Base-by-base conservation (phyloP, 306 rosid genomes). In the Sesbania bispinosa region DNA sequence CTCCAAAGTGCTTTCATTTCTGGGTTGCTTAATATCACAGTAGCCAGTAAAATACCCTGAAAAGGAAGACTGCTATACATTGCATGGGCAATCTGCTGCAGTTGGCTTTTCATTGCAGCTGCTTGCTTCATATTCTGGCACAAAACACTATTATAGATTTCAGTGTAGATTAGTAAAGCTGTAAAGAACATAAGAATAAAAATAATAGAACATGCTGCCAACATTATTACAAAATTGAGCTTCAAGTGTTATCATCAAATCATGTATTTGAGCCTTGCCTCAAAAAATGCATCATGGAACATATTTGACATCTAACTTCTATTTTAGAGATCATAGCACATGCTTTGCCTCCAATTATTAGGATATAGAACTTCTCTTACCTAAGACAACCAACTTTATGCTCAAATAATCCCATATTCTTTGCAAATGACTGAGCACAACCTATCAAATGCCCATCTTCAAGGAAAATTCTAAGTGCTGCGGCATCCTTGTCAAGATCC, bases 351-450 rank as follows among this genome's bases (percentile, higher is more conserved):
- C n/a, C n/a, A n/a, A n/a, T n/a, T 39, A 59, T 4, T 10, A 24
- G 10, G 36, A 38, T 59, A 10, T 42, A 7, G 8, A 20, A 41
- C 57, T 19, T 14, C 7, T 79, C 77, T 78, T 87, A 89, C 97
- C 97, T 87, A 35, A 89, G 90, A 74, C 96, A 92, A 70, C 97
- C 96, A 58, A 82, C 97, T 85, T 91, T 85, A 81, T 92, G 97
- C 47, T 90, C 96, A 19, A 74, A 84, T 67, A 92, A 84, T 71
- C 92, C 88, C 96, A 92, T 92, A 76, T 82, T 89, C 85, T 92
- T 92, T 29, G 93, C 86, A 77, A 85, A 92, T 77, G 97, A 87
- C 64, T 92, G 97, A 26, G 93, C 84, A 75, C 88, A 63, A 35
- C 93, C 96, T 42, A 92, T 74, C 33, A 67, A 81, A 77, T 92